These are phyloP conservation scores for Gossypium anomalum DNA, from an alignment of 345 rosid species.

Conservation along the genomic window DNA sequence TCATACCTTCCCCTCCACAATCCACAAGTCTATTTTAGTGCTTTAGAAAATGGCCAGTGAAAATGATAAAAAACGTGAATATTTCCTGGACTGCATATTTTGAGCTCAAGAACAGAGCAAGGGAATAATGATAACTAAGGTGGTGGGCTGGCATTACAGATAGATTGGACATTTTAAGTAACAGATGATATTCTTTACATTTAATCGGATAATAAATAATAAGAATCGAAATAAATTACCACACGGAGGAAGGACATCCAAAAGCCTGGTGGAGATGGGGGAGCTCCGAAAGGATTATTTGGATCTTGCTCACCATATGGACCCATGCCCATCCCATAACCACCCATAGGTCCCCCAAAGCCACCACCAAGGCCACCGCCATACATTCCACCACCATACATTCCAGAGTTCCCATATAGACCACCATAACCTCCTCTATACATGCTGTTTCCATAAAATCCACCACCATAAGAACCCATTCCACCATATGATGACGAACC, in stretches of 20 bases:
- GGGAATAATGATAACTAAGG: neutral
- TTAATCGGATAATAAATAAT: neutral
- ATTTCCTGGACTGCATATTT: neutral
- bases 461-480: slow-evolving; percentile 51
- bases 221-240: slow-evolving; percentile 36
- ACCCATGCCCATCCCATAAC: slow-evolving; percentile 84
- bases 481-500: slow-evolving; percentile 58
- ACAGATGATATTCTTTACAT: neutral
- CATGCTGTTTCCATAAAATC: slow-evolving; percentile 72
- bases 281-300: slow-evolving; percentile 74
- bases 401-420: slow-evolving; percentile 55
- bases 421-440: slow-evolving; percentile 90
- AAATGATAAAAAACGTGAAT: neutral
- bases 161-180: neutral
- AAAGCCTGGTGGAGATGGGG: slow-evolving; percentile 94
- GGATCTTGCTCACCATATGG: slow-evolving; percentile 90
- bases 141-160: neutral
- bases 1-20: neutral
- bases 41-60: neutral
- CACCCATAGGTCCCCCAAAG: slow-evolving; percentile 81
- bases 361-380: slow-evolving; percentile 45
- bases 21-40: neutral
- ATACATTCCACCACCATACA: slow-evolving; percentile 46
- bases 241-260: slow-evolving; percentile 94
- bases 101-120: neutral